These are phyloP conservation scores for Xanthoconium purpureum DNA, from an alignment of 768 basidiomycete species.

Conservation along the genomic window DNA sequence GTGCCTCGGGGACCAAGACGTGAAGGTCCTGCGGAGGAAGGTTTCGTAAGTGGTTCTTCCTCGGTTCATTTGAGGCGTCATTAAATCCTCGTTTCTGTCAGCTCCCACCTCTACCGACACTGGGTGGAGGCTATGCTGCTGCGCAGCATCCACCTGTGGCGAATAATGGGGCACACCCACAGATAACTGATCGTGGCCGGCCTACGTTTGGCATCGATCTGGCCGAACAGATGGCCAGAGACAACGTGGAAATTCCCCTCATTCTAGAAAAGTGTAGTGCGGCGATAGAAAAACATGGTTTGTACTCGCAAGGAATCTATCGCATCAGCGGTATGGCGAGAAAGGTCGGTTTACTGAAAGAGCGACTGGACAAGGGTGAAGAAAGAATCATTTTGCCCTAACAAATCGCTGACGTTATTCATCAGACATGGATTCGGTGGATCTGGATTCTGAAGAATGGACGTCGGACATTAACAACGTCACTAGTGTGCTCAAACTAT, in stretches of 20 bases:
- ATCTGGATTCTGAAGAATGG: conserved; percentile 89
- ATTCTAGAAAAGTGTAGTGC: conserved; percentile 87
- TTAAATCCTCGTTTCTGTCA: conserved; percentile 26
- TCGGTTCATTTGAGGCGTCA: not conserved
- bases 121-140: conserved; percentile 29
- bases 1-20: conserved; percentile 70
- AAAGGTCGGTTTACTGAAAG: conserved; percentile 79
- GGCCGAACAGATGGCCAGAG: conserved; percentile 89
- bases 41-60: conserved; percentile 68
- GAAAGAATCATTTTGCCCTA: not conserved
- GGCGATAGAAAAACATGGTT: conserved; percentile 88
- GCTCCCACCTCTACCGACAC: conserved; percentile 62
- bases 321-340: conserved; percentile 89
- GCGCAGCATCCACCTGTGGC: conserved; percentile 24
- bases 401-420: conserved; percentile 20
- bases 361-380: conserved; percentile 80
- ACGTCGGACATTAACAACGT: conserved; percentile 93
- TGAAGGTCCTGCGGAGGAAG: conserved; percentile 88
- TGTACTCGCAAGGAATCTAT: conserved; percentile 86
- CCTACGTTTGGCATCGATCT: conserved; percentile 95
- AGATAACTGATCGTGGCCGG: conserved; percentile 54
- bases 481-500: conserved; percentile 90
- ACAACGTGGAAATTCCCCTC: conserved; percentile 83
- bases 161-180: conserved; percentile 29
- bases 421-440: conserved; percentile 79